Evolutionary conservation across 768 basidiomycete genomes (phyloP), one percentile per base, ranked within the genome.

Genomic region (Rhodotorula diobovata): DNA sequence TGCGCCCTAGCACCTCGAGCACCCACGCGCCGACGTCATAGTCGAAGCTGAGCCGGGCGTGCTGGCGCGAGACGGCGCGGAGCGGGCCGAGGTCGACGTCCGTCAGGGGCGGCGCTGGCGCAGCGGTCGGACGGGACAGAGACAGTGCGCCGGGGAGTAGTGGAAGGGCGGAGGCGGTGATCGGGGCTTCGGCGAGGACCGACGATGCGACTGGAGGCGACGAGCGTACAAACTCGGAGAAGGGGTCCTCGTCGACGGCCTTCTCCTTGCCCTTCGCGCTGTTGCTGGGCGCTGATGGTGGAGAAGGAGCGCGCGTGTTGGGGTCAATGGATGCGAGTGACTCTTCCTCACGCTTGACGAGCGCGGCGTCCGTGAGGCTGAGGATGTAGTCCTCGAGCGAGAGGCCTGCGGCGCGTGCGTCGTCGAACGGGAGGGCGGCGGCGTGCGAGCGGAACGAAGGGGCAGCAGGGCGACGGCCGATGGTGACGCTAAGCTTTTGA

Each of bases 41-140:
- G 83, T 94, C 91, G 78, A 91, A 96, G 80, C 91, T 91, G 76
- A 98, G 93, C 83, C 87, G 89, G 45, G 96, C 96, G 79, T 99
- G 96, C 28, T 96, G 84, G 34, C 96, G 86, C n/a, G 94, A 97
- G 63, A 99, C 93, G 72, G 91, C 94, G 86, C 97, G 97, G 59
- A 97, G 85, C 9, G 92, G 89, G 15, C 96, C 96, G 16, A 99
- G 87, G 82, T 99, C 96, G 43, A 85, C 82, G 66, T 85, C 78
- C 4, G 75, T 72, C 11, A 51, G 16, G 20, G 61, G 28, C 2
- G 37, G 35, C 4, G 58, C 21, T 20, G 60, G 50, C 5, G 30
- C 56, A 4, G 35, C 39, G 7, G 37, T 18, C 6, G 48, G 48
- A 9, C 25, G 48, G 23, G 45, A 20, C 8, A 16, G 69, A 55